phyloP scores from a whole-genome alignment of 2,329 filamentous ascomycete genomes.

The Gliomastix tumulicola region DNA sequence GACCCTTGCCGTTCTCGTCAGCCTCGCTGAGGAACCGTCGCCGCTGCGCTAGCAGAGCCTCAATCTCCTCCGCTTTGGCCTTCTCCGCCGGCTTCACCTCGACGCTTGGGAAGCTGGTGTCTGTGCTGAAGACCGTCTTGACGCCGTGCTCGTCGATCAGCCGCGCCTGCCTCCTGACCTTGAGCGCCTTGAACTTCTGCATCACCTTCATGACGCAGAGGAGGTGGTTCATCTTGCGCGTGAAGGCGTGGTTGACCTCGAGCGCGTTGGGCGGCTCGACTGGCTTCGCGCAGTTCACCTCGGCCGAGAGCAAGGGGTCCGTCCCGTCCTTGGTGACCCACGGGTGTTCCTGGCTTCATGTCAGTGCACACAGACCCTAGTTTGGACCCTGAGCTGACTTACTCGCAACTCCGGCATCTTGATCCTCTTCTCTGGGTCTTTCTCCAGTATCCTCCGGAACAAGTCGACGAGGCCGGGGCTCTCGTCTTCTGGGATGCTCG shows the following conservation, averaged over 20 bases:
- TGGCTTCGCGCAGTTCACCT: constrained; percentile 79
- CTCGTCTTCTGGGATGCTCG: constrained; percentile 55
- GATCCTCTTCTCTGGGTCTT: constrained; percentile 77
- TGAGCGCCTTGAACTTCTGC: constrained; percentile 73
- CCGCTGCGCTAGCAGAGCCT: constrained; percentile 39
- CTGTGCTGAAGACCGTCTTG: constrained; percentile 2
- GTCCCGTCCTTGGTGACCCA: constrained; percentile 83
- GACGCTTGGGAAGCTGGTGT: no score
- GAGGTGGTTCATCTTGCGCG: constrained; percentile 78
- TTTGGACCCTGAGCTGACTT: no score
- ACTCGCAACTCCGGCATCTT: constrained; percentile 77
- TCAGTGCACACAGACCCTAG: no score
- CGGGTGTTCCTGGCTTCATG: constrained; percentile 78
- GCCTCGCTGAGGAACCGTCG: constrained; percentile 27
- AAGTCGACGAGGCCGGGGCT: constrained; percentile 68
- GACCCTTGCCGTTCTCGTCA: constrained; percentile 17
- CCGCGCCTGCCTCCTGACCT: constrained; percentile 26
- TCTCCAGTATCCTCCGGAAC: constrained; percentile 68
- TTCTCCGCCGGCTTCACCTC: constrained; percentile 18
- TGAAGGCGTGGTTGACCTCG: constrained; percentile 87
- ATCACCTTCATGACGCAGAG: constrained; percentile 90
- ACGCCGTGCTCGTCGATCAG: constrained; percentile 2
- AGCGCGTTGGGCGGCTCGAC: constrained; percentile 82
- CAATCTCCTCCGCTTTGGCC: constrained; percentile 39
- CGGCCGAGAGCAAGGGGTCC: constrained; percentile 70